phyloP scores from a whole-genome alignment of 805 yeast genomes.

The Candida sanyiensis region DNA sequence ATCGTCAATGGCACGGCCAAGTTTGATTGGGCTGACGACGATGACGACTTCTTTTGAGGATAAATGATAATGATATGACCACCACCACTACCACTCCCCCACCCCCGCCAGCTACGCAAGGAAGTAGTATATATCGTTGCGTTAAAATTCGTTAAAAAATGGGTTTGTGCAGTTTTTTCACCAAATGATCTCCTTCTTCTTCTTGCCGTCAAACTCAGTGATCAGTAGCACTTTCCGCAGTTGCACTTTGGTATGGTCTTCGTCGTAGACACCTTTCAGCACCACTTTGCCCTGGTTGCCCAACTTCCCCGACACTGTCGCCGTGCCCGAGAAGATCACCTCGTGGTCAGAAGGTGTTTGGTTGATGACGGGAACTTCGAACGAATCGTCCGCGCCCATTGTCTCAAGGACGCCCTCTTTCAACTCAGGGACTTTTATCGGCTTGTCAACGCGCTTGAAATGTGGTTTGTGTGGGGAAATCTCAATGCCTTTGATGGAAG shows the following conservation, averaged over 20 bases:
- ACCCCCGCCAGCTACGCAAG: too few relatives aligned
- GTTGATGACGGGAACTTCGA: conserved; percentile 21
- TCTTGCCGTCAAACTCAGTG: conserved; percentile 15
- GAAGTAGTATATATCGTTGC: too few relatives aligned
- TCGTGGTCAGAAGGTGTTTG: conserved; percentile 13
- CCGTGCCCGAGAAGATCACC: conserved; percentile 20
- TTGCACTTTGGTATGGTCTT: conserved; percentile 24
- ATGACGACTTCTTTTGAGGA: conserved; percentile 7
- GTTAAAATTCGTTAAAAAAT: background rate
- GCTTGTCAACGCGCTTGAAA: conserved; percentile 15
- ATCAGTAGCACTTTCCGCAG: conserved; percentile 18
- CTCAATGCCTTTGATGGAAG: conserved; percentile 21
- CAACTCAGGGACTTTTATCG: conserved; percentile 15
- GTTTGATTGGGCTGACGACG: conserved; percentile 24
- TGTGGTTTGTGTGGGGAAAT: conserved; percentile 19
- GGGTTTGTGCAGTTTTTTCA: conserved; percentile 1
- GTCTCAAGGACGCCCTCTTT: conserved; percentile 19
- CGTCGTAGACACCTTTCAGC: conserved; percentile 23
- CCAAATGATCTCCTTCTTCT: conserved; percentile 20
- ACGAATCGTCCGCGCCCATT: conserved; percentile 19
- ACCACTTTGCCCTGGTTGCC: conserved; percentile 17
- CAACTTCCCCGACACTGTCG: conserved; percentile 17
- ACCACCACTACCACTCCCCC: too few relatives aligned
- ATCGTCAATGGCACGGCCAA: conserved; percentile 15
- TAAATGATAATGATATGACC: background rate